Percentiles rank a stretch among this genome's conserved stretches.
Evolutionary conservation across 139 green algal species (phyloP).

Genomic region (Chlorella vulgaris): DNA sequence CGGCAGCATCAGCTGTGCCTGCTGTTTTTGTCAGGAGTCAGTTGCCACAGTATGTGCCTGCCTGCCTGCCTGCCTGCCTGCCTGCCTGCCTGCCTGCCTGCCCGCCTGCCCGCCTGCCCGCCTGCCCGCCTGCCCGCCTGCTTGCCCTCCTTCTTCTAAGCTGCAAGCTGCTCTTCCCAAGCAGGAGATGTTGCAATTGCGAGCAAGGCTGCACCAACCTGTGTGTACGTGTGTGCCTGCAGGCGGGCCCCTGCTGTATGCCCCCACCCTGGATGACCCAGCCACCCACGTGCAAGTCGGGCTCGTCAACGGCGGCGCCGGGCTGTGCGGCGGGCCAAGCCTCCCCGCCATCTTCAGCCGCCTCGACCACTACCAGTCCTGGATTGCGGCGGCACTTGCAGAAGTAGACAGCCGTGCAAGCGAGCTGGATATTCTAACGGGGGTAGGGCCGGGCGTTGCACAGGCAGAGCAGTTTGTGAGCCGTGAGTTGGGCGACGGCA

Average conservation of each 20-base stretch:
- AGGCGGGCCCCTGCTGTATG: conserved; percentile 20
- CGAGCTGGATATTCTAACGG: background rate
- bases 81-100: too few relatives aligned
- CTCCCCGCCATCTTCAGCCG: conserved; percentile 15
- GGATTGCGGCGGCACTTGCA: background rate
- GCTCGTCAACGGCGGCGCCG: conserved; percentile 17
- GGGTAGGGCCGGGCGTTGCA: background rate
- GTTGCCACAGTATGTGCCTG: too few relatives aligned
- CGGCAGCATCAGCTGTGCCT: too few relatives aligned
- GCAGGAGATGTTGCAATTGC: too few relatives aligned
- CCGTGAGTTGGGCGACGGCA: too few relatives aligned
- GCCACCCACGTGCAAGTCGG: conserved; percentile 15
- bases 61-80: background rate
- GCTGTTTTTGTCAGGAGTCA: too few relatives aligned
- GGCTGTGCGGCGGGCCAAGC: background rate
- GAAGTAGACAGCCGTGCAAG: background rate
- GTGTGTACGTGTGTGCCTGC: background rate
- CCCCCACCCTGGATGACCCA: background rate
- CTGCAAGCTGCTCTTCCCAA: too few relatives aligned
- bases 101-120: too few relatives aligned
- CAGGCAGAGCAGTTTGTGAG: too few relatives aligned
- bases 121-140: too few relatives aligned
- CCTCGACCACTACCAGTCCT: conserved; percentile 4
- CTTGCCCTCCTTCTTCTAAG: too few relatives aligned
- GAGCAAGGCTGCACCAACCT: too few relatives aligned